These are phyloP conservation scores for Beta corolliflora DNA, from an alignment of 179 eudicot species.

Conservation along the genomic window DNA sequence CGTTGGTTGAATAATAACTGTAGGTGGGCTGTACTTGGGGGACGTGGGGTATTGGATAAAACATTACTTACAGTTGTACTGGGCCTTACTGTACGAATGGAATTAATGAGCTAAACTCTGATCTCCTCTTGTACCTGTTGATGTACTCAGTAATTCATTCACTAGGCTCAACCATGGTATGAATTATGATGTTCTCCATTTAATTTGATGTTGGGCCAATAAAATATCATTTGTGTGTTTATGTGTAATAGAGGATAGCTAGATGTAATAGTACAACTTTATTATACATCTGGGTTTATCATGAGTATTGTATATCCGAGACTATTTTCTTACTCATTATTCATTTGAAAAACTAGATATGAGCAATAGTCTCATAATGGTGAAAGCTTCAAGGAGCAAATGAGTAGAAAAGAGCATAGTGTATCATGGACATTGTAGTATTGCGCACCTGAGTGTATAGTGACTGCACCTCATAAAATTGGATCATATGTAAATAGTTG, in stretches of 20 bases:
- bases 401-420: too few species aligned
- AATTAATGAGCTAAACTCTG: not conserved
- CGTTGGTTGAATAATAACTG: slow-evolving; percentile 5
- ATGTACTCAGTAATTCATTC: slow-evolving; percentile 1
- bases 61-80: not conserved
- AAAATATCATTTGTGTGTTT: not conserved
- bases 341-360: too few species aligned
- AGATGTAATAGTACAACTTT: too few species aligned
- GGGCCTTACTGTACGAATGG: slow-evolving; percentile 18
- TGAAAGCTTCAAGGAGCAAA: too few species aligned
- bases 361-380: too few species aligned
- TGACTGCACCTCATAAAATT: too few species aligned
- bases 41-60: not conserved
- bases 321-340: too few species aligned
- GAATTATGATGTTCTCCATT: not conserved
- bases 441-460: too few species aligned
- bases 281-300: too few species aligned
- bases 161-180: not conserved
- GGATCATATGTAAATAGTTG: too few species aligned
- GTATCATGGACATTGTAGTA: too few species aligned
- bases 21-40: not conserved
- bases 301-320: too few species aligned
- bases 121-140: not conserved
- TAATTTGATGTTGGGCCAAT: not conserved
- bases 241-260: not conserved